Evolutionary conservation across 306 rosid genomes (phyloP).

Genomic region (Inga laurina): DNA sequence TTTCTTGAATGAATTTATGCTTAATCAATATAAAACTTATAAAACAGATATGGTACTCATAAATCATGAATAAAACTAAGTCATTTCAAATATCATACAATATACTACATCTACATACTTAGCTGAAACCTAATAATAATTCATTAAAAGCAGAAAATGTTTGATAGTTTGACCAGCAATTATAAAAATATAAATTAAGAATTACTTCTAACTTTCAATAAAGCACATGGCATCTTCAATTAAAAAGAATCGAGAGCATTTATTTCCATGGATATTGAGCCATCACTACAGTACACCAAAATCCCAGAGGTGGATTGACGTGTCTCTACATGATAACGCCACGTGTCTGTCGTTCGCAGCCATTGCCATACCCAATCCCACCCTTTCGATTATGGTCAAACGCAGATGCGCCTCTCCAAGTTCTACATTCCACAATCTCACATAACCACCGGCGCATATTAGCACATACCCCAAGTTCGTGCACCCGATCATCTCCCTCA

Average conservation of each 20-base stretch:
- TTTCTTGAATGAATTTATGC: too few species aligned
- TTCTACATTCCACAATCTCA: slow-evolving; percentile 59
- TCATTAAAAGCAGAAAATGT: neutral
- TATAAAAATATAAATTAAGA: neutral
- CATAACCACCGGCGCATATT: slow-evolving; percentile 38
- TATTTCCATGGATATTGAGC: neutral
- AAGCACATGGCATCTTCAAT: neutral
- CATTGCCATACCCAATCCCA: slow-evolving; percentile 39
- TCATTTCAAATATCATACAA: neutral
- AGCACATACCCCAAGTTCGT: slow-evolving; percentile 59
- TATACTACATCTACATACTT: neutral
- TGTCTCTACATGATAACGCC: slow-evolving; percentile 38
- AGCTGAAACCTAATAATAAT: neutral
- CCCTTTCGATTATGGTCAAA: slow-evolving; percentile 17
- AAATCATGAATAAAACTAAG: too few species aligned
- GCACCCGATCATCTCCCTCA: slow-evolving; percentile 52
- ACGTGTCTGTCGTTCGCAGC: slow-evolving; percentile 66
- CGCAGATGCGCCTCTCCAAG: neutral
- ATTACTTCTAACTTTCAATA: neutral
- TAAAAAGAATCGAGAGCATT: neutral
- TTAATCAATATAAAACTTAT: too few species aligned
- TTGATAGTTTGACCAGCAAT: neutral
- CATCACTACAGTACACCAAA: slow-evolving; percentile 52
- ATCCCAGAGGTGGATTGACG: slow-evolving; percentile 63
- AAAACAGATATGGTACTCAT: too few species aligned